Base-by-base conservation (phyloP, 345 rosid species). In the Carallia pectinifolia region DNA sequence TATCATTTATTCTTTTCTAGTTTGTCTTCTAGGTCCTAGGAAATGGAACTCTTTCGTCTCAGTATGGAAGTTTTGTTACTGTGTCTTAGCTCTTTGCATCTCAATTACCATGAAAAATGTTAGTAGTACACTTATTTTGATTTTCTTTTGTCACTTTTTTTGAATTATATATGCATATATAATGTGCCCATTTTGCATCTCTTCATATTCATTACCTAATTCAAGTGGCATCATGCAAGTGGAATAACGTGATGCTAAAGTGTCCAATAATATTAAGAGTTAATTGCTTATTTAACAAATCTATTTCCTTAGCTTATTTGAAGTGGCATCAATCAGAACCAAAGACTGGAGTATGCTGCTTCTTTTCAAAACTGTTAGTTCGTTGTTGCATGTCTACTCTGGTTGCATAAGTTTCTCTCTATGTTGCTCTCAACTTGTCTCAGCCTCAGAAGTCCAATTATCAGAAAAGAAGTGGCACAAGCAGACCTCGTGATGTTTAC, bases 171-270 rank as follows among this genome's bases (percentile, higher is more conserved):
- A 8, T 7, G 44, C 27, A 1, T 72, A 9, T 27, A 68, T 68
- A 61, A 63, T 39, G 27, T 58, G 63, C 50, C 33, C 37, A 40
- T 40, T 40, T 65, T 63, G 34, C 62, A 53, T 19, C 47, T 68
- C 40, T 62, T 69, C 30, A 53, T 44, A 53, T 73, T 69, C 90
- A 88, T 82, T 92, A 71, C 94, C 94, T 4, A 87, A 81, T 76
- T 90, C 97, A 67, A 92, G 94, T 77, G 98, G 98, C 64, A 73
- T 92, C 72, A 92, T 92, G 98, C 97, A 93, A 84, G 97, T 75
- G 67, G 8, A 59, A 29, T 64, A 66, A 19, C 53, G 38, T 56
- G 2, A 38, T 67, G 48, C 55, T 58, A 16, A 23, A 59, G 17
- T 61, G 23, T 18, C 55, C 33, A 56, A 48, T 30, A 64, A 59